Percentiles rank a stretch among this genome's conserved stretches.
Conservation (phyloP, 352 stramenopile genomes). For the Phytophthora fragariae region DNA sequence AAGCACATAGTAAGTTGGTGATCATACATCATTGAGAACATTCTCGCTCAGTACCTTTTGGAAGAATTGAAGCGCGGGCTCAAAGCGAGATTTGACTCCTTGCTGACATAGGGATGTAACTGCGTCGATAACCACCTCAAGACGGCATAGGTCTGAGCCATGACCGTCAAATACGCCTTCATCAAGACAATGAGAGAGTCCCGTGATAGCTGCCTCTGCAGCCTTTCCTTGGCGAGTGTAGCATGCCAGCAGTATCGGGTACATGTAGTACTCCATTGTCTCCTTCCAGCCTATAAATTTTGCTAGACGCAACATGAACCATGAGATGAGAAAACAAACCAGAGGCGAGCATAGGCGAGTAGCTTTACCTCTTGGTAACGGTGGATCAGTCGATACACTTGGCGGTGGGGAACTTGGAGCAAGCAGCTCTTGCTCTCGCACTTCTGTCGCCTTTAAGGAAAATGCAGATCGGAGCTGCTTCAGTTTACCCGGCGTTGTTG, state of each 20-base stretch:
- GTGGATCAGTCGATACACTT: not conserved
- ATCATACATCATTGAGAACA: not conserved
- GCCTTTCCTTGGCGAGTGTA: slow-evolving; percentile 76
- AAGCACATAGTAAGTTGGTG: not conserved
- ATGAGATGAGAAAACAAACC: not conserved
- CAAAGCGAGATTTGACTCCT: slow-evolving; percentile 75
- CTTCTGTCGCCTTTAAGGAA: slow-evolving; percentile 31
- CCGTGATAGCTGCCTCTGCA: slow-evolving; percentile 56
- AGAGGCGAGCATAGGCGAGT: not conserved
- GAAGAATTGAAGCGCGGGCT: slow-evolving; percentile 67
- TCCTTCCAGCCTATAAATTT: slow-evolving; percentile 34
- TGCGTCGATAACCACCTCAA: slow-evolving; percentile 69
- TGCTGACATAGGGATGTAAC: slow-evolving; percentile 83
- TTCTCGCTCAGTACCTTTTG: slow-evolving; percentile 55
- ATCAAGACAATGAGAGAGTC: slow-evolving; percentile 69
- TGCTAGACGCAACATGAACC: slow-evolving; percentile 19
- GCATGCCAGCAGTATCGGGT: slow-evolving; percentile 76
- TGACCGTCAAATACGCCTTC: slow-evolving; percentile 59
- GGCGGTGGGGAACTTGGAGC: slow-evolving; percentile 4
- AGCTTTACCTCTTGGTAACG: slow-evolving; percentile 15
- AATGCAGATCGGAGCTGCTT: slow-evolving; percentile 23
- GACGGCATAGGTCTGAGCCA: slow-evolving; percentile 44
- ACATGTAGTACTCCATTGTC: slow-evolving; percentile 77
- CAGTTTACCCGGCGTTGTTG: slow-evolving; percentile 33
- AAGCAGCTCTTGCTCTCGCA: slow-evolving; percentile 37